Percentiles rank a stretch among this genome's conserved stretches.
These are phyloP conservation scores for Pilasporangium apinafurcum DNA, from an alignment of 352 stramenopile species.

Conservation along the genomic window DNA sequence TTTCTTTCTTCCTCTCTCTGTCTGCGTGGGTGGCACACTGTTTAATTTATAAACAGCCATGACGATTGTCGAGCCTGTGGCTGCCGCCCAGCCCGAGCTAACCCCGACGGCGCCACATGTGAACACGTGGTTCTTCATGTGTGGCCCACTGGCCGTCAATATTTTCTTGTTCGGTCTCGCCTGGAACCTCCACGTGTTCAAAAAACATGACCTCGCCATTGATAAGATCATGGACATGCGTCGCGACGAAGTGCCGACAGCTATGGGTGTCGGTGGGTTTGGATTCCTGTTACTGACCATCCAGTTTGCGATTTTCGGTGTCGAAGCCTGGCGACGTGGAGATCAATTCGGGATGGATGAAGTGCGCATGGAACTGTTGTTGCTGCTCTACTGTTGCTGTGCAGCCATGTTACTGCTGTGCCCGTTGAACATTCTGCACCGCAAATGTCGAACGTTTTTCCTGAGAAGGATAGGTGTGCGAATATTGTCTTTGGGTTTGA, in stretches of 20 bases:
- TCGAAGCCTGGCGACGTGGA: constrained; percentile 30
- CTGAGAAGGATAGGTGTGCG: constrained; percentile 33
- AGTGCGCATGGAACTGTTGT: constrained; percentile 57
- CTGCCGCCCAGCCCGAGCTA: not conserved
- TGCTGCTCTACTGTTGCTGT: constrained; percentile 53
- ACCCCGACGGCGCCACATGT: constrained; percentile 10
- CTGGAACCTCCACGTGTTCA: constrained; percentile 59
- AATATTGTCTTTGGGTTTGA: not conserved
- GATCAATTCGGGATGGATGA: constrained; percentile 40
- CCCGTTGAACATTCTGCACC: constrained; percentile 61
- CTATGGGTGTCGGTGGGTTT: constrained; percentile 33
- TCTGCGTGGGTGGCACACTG: no score
- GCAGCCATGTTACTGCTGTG: constrained; percentile 43
- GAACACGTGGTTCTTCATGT: constrained; percentile 79
- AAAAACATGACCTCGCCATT: constrained; percentile 44
- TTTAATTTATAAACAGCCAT: constrained; percentile 4
- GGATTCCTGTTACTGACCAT: constrained; percentile 21
- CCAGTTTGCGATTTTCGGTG: constrained; percentile 51
- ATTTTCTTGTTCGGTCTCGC: constrained; percentile 57
- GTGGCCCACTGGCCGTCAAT: constrained; percentile 62
- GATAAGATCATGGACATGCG: constrained; percentile 70
- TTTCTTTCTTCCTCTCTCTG: no score
- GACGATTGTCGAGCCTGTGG: constrained; percentile 4
- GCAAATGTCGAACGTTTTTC: constrained; percentile 57
- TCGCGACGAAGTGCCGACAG: constrained; percentile 45